Evolutionary conservation across 352 stramenopile genomes (phyloP).

Genomic region (Globisporangium irregulare): DNA sequence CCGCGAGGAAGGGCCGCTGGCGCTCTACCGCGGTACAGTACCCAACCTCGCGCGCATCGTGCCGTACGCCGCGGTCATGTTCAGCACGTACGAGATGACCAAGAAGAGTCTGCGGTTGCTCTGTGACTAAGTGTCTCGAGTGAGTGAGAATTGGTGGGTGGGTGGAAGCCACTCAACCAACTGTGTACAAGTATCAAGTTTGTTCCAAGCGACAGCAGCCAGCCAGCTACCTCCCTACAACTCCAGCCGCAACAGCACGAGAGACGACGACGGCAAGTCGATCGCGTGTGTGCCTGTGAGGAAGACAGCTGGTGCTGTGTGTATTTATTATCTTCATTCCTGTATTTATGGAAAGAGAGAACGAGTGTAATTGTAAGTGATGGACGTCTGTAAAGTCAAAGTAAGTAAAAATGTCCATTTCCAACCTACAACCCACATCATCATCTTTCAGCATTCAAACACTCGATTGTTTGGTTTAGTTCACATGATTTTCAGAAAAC

Average conservation of each 20-base stretch:
- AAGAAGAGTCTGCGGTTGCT: conserved; percentile 62
- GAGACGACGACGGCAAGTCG: neutral
- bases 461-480: neutral
- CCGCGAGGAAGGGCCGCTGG: conserved; percentile 58
- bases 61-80: conserved; percentile 82
- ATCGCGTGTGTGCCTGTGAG: neutral
- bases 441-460: neutral
- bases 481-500: neutral
- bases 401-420: neutral
- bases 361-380: neutral
- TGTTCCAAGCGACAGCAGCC: neutral
- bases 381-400: neutral
- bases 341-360: neutral
- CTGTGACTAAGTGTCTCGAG: neutral
- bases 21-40: conserved; percentile 75
- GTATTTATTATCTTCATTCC: neutral
- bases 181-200: conserved; percentile 3
- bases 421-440: neutral
- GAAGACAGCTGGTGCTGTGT: neutral
- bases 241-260: neutral
- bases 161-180: neutral
- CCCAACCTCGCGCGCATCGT: conserved; percentile 78
- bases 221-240: neutral
- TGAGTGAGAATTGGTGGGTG: neutral
- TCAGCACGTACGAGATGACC: conserved; percentile 78